phyloP scores from a whole-genome alignment of 1,284 basidiomycete genomes.

The Ceratobasidium sp. region DNA sequence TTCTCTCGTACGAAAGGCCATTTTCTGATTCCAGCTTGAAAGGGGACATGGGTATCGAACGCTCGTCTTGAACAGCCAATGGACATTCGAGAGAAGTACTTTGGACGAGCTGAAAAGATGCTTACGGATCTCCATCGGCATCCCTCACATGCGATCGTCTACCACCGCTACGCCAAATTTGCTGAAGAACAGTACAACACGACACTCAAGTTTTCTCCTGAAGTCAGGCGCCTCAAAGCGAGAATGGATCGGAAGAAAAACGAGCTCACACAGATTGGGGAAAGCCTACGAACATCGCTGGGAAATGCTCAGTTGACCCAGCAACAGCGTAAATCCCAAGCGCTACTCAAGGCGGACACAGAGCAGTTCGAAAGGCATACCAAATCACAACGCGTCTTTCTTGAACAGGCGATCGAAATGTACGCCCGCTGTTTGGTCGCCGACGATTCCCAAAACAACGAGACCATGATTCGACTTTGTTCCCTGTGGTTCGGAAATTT shows the following conservation, averaged over 20 bases:
- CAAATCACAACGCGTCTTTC: conserved; percentile 62
- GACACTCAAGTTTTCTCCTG: conserved; percentile 73
- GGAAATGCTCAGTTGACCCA: conserved; percentile 41
- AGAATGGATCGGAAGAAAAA: conserved; percentile 78
- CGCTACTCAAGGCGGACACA: conserved; percentile 70
- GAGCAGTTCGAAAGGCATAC: conserved; percentile 54
- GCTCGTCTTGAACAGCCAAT: conserved; percentile 85
- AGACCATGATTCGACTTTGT: conserved; percentile 81
- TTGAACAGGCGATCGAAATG: conserved; percentile 82
- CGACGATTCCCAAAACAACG: conserved; percentile 75
- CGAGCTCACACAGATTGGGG: conserved; percentile 65
- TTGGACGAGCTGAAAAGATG: conserved; percentile 68
- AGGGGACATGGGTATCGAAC: conserved; percentile 91
- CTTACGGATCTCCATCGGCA: conserved; percentile 49
- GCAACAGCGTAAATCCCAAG: conserved; percentile 49
- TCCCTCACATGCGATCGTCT: conserved; percentile 58
- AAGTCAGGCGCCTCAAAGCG: conserved; percentile 73
- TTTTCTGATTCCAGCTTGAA: conserved; percentile 48
- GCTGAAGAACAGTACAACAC: conserved; percentile 84
- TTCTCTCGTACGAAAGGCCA: conserved; percentile 64
- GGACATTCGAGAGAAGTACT: conserved; percentile 78
- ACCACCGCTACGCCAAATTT: conserved; percentile 86
- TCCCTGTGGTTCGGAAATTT: conserved; percentile 94
- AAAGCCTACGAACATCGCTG: conserved; percentile 41
- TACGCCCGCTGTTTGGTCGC: conserved; percentile 80